phyloP scores from a whole-genome alignment of 202 grass and related monocot genomes.

The Eragrostis tef region DNA sequence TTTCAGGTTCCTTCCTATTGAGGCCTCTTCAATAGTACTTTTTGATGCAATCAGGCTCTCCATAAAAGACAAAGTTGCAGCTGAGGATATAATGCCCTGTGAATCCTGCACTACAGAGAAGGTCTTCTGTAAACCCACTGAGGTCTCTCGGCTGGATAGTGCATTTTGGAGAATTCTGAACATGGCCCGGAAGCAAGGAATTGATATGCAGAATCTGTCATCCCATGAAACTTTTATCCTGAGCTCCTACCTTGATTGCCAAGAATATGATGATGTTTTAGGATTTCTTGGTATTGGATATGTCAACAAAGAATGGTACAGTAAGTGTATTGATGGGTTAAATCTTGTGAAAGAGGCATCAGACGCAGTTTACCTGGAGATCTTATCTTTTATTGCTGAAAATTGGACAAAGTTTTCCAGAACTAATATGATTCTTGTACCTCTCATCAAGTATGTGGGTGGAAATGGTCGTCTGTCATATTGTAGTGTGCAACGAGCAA shows the following conservation, averaged over 20 bases:
- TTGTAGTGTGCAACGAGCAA: slow-evolving; percentile 39
- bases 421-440: slow-evolving; percentile 38
- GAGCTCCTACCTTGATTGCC: slow-evolving; percentile 56
- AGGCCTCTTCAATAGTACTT: slow-evolving; percentile 30
- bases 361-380: slow-evolving; percentile 59
- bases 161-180: slow-evolving; percentile 65
- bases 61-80: slow-evolving; percentile 55
- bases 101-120: slow-evolving; percentile 50
- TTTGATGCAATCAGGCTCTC: slow-evolving; percentile 51
- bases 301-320: slow-evolving; percentile 54
- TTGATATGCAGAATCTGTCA: slow-evolving; percentile 49
- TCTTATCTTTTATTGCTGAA: slow-evolving; percentile 51
- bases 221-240: slow-evolving; percentile 59
- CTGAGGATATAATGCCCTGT: slow-evolving; percentile 61
- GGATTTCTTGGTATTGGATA: slow-evolving; percentile 50
- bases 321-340: slow-evolving; percentile 54
- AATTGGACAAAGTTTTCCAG: slow-evolving; percentile 46
- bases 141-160: slow-evolving; percentile 45
- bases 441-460: slow-evolving; percentile 60
- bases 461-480: slow-evolving; percentile 32
- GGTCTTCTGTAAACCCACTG: slow-evolving; percentile 66
- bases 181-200: slow-evolving; percentile 38
- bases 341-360: slow-evolving; percentile 50
- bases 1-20: slow-evolving; percentile 63
- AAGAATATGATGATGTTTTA: slow-evolving; percentile 44